Conservation (phyloP, 805 yeast species). For the Barnettozyma botsteinii region DNA sequence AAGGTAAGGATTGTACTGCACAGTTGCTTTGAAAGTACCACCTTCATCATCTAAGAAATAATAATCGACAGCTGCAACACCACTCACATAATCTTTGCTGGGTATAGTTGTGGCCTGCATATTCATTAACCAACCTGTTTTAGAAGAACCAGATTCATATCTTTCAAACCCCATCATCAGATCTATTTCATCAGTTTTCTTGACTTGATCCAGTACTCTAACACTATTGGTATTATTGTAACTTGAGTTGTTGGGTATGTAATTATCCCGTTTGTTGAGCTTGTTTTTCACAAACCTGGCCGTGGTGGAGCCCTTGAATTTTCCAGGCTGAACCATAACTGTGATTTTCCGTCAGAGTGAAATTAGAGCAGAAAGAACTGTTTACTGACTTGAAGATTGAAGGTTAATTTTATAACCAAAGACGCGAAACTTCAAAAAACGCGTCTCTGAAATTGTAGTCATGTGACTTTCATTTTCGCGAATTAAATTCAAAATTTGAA, state of each 20-base stretch:
- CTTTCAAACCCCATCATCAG: slow-evolving; percentile 84
- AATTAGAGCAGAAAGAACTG: no score
- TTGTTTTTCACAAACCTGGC: slow-evolving; percentile 47
- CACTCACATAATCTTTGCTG: slow-evolving; percentile 52
- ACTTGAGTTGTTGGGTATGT: slow-evolving; percentile 22
- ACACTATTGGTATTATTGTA: slow-evolving; percentile 1
- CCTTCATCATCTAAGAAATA: slow-evolving; percentile 96
- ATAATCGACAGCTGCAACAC: slow-evolving; percentile 85
- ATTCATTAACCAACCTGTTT: slow-evolving; percentile 87
- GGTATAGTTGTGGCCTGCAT: slow-evolving; percentile 84
- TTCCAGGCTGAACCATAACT: slow-evolving; percentile 1
- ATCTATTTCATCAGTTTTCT: slow-evolving; percentile 65
- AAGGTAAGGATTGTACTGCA: slow-evolving; percentile 84
- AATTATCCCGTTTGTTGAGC: slow-evolving; percentile 17
- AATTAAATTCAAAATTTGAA: background rate
- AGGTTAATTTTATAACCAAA: no score
- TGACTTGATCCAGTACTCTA: slow-evolving; percentile 41
- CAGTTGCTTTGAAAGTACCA: slow-evolving; percentile 84
- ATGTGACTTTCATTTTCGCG: no score
- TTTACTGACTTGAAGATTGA: no score
- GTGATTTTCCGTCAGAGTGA: no score
- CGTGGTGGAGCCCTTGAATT: slow-evolving; percentile 42
- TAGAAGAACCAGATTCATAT: slow-evolving; percentile 61
- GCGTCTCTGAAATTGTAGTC: no score
- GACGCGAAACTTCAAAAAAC: no score